Conservation (phyloP, 371 early-diverging fungal species). For the Circinella minor region DNA sequence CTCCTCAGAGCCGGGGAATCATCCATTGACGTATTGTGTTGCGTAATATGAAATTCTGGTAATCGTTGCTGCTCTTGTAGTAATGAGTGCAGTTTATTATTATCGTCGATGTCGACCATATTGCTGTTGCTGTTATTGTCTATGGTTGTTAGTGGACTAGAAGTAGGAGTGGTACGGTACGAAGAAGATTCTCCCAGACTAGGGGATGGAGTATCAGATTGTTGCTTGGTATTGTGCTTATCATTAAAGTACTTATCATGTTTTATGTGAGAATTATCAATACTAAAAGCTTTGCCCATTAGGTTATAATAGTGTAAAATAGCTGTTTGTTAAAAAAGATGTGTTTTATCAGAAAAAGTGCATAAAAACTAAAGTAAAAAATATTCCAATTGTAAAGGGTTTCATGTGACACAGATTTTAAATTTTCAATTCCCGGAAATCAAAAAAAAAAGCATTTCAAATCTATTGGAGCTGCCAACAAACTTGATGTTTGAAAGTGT, state of each 20-base stretch:
- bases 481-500: neutral
- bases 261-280: neutral
- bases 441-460: neutral
- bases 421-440: too few species aligned
- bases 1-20: neutral
- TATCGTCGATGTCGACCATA: too few species aligned
- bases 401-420: too few species aligned
- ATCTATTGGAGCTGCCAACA: neutral
- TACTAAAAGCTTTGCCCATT: conserved; percentile 5
- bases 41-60: neutral
- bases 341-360: neutral
- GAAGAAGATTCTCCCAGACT: too few species aligned
- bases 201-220: neutral
- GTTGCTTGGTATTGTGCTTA: neutral
- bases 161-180: too few species aligned
- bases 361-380: neutral
- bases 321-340: too few species aligned
- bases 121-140: too few species aligned
- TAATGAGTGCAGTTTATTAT: neutral
- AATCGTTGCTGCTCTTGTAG: neutral
- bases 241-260: neutral
- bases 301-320: neutral
- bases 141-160: too few species aligned
- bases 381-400: neutral
- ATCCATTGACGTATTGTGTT: neutral